Evolutionary conservation across 83 land plant genomes (phyloP).

Genomic region (Picea mariana): DNA sequence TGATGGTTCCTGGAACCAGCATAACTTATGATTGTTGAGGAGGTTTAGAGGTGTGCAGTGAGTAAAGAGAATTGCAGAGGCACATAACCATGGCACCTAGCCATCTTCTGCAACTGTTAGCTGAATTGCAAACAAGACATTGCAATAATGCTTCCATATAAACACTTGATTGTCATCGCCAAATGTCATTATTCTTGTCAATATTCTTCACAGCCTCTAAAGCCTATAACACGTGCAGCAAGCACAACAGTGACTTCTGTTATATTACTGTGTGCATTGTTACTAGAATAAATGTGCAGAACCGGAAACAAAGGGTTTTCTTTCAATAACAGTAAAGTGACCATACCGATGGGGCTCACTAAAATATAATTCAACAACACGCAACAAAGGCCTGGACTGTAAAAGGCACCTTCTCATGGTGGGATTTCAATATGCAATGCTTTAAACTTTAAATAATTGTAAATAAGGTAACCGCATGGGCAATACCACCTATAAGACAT

Average conservation of each 20-base stretch:
- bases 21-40: not conserved
- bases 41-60: not conserved
- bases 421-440: not conserved
- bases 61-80: not conserved
- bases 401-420: not conserved
- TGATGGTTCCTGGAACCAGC: not conserved
- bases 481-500: not conserved
- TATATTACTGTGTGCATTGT: not conserved
- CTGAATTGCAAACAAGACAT: not conserved
- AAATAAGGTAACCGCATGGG: not conserved
- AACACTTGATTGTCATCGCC: not conserved
- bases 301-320: not conserved
- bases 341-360: not conserved
- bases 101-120: not conserved
- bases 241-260: constrained; percentile 5
- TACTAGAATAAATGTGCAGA: not conserved
- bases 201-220: not conserved
- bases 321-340: not conserved
- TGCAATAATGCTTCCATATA: not conserved
- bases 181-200: not conserved
- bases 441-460: not conserved
- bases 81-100: not conserved
- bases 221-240: not conserved
- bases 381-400: not conserved
- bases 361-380: not conserved